Base-by-base conservation (phyloP, 2,329 filamentous ascomycete species). In the Fusarium albidum region DNA sequence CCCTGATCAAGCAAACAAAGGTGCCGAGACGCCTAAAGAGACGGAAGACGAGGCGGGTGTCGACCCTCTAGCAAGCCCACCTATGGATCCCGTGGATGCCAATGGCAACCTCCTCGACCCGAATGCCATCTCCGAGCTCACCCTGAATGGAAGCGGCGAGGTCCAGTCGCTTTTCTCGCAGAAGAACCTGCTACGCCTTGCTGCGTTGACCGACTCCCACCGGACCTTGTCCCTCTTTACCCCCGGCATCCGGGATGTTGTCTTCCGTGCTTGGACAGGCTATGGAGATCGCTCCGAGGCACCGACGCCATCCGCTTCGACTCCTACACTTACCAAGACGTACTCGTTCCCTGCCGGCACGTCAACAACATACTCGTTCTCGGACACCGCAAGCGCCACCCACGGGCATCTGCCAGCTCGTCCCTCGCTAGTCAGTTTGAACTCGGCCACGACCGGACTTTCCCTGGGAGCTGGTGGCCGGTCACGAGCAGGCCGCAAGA, bases 101-200 rank as follows among this genome's bases (percentile, higher is more conserved):
- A 85, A 89, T 50, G 92, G 91, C 42, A 91, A 92, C 66, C 81
- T 89, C 3, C 73, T 96, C 44, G 90, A 93, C 65, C 82, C 89
- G 9, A 86, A 84, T 43, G 85, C 92, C 59, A 87, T 94, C 48
- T 89, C 91, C 0, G 86, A 88, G 4, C 77, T 96, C 46, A 89
- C 90, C 0, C 79, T 96, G 9, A 91, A 97, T 60, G 87, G 89
- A 14, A 85, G 88, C 9, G 86, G 89, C 5, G 93, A 96, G 69
- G 85, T 89, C 15, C 92, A 96, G 71, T 92, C 92, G 0, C 82
- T 96, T 6, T 98, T 99, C 71, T 98, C 94, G 0, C 92, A 96
- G 69, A 96, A 96, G 81, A 98, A 96, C 66, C 79, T 98, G 31
- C 76, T 96, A 18, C 88, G 91, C 43, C 79, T 99, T 11, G 91